phyloP scores from a whole-genome alignment of 768 basidiomycete genomes.

The Sporobolomyces pararoseus region DNA sequence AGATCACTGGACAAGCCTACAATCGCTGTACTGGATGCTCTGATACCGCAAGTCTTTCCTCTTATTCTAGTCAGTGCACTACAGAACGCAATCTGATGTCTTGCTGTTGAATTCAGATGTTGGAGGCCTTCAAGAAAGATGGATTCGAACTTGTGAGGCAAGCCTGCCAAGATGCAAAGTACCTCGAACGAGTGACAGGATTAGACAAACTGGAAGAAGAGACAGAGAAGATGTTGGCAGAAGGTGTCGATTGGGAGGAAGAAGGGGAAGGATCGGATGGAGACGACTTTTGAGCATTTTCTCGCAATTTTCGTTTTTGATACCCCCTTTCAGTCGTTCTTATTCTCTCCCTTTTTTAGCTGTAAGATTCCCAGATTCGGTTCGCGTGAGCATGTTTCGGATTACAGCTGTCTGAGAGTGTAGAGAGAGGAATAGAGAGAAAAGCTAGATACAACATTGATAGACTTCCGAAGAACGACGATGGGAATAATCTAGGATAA shows the following conservation, averaged over 20 bases:
- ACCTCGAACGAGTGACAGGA: conserved; percentile 70
- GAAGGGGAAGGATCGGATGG: background rate
- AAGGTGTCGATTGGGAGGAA: conserved; percentile 68
- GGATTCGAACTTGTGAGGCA: conserved; percentile 74
- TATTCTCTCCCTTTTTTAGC: background rate
- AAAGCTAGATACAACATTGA: background rate
- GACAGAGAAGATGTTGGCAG: conserved; percentile 62
- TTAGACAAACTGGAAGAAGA: conserved; percentile 72
- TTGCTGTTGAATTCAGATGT: conserved; percentile 56
- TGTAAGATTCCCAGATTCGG: no score
- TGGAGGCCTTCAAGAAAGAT: conserved; percentile 73
- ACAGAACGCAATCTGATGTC: no score
- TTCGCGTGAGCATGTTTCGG: no score
- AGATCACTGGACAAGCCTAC: conserved; percentile 81
- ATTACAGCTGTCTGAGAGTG: background rate
- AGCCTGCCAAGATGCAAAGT: conserved; percentile 77
- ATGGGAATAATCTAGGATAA: background rate
- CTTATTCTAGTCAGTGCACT: no score
- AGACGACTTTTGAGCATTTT: conserved; percentile 3
- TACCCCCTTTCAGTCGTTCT: background rate
- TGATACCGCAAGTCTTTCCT: conserved; percentile 55
- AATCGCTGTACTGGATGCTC: conserved; percentile 87
- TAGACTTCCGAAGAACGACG: background rate
- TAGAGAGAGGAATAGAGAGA: background rate
- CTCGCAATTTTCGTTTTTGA: no score